Base-by-base conservation (phyloP, 768 basidiomycete species). In the Cyclocybe cylindracea region DNA sequence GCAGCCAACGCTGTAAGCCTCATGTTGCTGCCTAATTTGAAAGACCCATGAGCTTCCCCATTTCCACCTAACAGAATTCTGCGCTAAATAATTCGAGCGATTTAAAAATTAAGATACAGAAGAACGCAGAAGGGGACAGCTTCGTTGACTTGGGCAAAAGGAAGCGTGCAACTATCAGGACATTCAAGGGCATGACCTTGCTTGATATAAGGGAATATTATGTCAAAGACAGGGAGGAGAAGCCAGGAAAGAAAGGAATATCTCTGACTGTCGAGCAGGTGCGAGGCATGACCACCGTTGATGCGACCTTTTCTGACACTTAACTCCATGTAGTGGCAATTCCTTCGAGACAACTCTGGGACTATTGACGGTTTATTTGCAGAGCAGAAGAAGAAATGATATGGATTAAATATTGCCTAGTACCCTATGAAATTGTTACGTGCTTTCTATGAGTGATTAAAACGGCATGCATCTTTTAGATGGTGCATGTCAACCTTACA, bases 181-280 rank as follows among this genome's bases (percentile, higher is more conserved):
- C 55, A 36, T 76, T 73, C 67, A 74, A 78, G 76, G 86, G 85
- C 7, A 73, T 67, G 1, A 61, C 77, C 3, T 70, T 83, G 39
- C 64, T 91, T 19, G 87, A 91, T 60, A 89, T 92, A 47, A 82
- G 90, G 37, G 88, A 92, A 64, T 92, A 78, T 59, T 93, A 87
- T 46, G 64, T 68, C 16, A 70, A 61, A 38, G 73, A 69, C 6
- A 68, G 78, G 1, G 82, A 84, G 5, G 76, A 80, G 56, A 89
- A 86, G 55, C 90, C 91, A 0, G 88, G 89, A 0, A 92, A 90
- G 67, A 93, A 91, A 60, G 91, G 89, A 7, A 87, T 92, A 46
- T 78, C 86, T 0, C 72, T 93, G 24, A 66, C 71, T 10, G 42
- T 70, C 2, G 89, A 91, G 14, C 88, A 89, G 77, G 86, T 86